These are phyloP conservation scores for Eimeria maxima DNA, from an alignment of 169 alveolate genomes.

Conservation along the genomic window DNA sequence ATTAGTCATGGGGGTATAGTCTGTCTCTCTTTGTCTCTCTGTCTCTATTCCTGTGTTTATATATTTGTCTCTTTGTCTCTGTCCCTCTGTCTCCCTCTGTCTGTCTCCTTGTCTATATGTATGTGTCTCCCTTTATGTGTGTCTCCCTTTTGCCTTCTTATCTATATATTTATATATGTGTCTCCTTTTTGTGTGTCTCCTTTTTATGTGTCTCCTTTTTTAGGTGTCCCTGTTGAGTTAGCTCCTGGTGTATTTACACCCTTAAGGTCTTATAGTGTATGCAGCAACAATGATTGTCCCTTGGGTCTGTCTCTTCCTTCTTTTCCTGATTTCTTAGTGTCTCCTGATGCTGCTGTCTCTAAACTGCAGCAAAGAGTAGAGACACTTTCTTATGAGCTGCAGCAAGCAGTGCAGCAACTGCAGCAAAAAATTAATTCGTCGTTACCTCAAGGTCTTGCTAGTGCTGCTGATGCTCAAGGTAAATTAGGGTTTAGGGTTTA, in stretches of 20 bases:
- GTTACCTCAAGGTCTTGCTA: constrained; percentile 4
- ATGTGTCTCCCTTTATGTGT: not conserved
- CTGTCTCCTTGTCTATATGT: not conserved
- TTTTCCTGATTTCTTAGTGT: constrained; percentile 22
- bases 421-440: not conserved
- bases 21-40: not conserved
- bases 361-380: constrained; percentile 21
- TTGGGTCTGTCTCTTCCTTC: constrained; percentile 11
- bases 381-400: not conserved
- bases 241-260: not conserved
- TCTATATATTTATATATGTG: no score
- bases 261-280: not conserved
- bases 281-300: constrained; percentile 12
- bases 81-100: not conserved
- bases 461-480: constrained; percentile 26
- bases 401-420: constrained; percentile 2
- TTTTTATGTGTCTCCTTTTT: not conserved
- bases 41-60: not conserved
- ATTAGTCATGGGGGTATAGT: not conserved
- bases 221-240: constrained; percentile 27
- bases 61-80: not conserved
- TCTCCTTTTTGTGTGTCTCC: not conserved
- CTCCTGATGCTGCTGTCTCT: constrained; percentile 47
- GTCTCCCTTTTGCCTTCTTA: not conserved
- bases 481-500: constrained; percentile 43